Conservation (phyloP, 495 filamentous ascomycete species). For the Penicillium silybi region DNA sequence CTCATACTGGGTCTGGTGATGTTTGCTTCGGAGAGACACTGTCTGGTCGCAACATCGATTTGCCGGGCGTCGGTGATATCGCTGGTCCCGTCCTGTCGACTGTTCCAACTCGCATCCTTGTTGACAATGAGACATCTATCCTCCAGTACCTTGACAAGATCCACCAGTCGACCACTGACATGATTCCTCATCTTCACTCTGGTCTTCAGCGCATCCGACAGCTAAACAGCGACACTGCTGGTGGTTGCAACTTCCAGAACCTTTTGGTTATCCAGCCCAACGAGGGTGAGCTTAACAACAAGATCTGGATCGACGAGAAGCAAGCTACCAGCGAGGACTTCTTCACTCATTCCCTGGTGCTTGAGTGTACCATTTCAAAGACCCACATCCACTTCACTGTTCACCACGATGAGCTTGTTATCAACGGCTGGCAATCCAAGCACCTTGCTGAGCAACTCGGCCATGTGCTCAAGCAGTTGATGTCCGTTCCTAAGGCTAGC, state of each 20-base stretch:
- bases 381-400: conserved; percentile 26
- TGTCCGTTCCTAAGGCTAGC: conserved; percentile 25
- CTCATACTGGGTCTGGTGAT: conserved; percentile 42
- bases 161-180: conserved; percentile 39
- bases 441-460: conserved; percentile 31
- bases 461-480: conserved; percentile 33
- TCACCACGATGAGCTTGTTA: conserved; percentile 37
- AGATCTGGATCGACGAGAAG: conserved; percentile 44
- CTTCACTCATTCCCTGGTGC: conserved; percentile 47
- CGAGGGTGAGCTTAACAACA: conserved; percentile 23
- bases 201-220: conserved; percentile 43
- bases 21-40: conserved; percentile 54
- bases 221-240: conserved; percentile 31
- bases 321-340: conserved; percentile 44
- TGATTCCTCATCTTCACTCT: conserved; percentile 48
- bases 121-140: conserved; percentile 34
- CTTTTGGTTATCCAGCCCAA: conserved; percentile 54
- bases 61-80: conserved; percentile 47
- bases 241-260: conserved; percentile 62
- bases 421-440: conserved; percentile 34
- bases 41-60: conserved; percentile 49
- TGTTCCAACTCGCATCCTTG: conserved; percentile 42
- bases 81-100: conserved; percentile 53
- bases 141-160: conserved; percentile 39
- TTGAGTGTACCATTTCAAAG: conserved; percentile 41